Evolutionary conservation across 371 early-diverging fungal genomes (phyloP).

Genomic region (Choanephora cucurbitarum): DNA sequence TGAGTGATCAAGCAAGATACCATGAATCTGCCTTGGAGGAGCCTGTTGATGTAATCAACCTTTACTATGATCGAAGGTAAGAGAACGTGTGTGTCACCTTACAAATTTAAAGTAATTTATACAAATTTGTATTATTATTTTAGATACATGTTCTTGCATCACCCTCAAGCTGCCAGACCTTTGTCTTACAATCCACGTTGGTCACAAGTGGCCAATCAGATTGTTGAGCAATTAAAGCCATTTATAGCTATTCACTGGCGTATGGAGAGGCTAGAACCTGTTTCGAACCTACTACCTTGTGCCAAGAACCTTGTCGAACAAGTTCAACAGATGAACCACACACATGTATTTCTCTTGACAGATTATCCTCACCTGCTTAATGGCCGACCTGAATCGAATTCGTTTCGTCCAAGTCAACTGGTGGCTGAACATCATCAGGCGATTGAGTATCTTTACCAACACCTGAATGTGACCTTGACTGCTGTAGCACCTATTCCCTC

Average conservation of each 20-base stretch:
- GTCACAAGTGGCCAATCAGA: slow-evolving; percentile 34
- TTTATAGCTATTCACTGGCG: slow-evolving; percentile 57
- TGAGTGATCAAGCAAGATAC: slow-evolving; percentile 35
- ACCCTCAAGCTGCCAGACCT: slow-evolving; percentile 29
- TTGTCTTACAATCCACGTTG: slow-evolving; percentile 37
- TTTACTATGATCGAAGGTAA: slow-evolving; percentile 43
- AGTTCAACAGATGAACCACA: slow-evolving; percentile 14
- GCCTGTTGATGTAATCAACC: slow-evolving; percentile 41
- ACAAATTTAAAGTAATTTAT: too few relatives aligned
- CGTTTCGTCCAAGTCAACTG: slow-evolving; percentile 35
- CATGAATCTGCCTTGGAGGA: slow-evolving; percentile 15
- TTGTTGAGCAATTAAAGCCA: slow-evolving; percentile 37
- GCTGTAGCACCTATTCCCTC: slow-evolving; percentile 38
- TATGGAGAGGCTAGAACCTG: slow-evolving; percentile 51
- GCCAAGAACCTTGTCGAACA: slow-evolving; percentile 36
- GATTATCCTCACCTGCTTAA: slow-evolving; percentile 51
- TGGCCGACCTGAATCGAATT: slow-evolving; percentile 41
- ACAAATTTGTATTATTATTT: too few relatives aligned
- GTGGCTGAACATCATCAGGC: slow-evolving; percentile 44
- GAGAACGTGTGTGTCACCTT: background rate
- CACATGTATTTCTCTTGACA: slow-evolving; percentile 43
- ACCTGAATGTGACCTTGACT: slow-evolving; percentile 33
- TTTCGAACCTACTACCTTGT: slow-evolving; percentile 42
- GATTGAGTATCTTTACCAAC: slow-evolving; percentile 35
- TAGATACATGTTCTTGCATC: slow-evolving; percentile 42